phyloP scores from a whole-genome alignment of 2,329 filamentous ascomycete species.

The Fusarium abutilonis region DNA sequence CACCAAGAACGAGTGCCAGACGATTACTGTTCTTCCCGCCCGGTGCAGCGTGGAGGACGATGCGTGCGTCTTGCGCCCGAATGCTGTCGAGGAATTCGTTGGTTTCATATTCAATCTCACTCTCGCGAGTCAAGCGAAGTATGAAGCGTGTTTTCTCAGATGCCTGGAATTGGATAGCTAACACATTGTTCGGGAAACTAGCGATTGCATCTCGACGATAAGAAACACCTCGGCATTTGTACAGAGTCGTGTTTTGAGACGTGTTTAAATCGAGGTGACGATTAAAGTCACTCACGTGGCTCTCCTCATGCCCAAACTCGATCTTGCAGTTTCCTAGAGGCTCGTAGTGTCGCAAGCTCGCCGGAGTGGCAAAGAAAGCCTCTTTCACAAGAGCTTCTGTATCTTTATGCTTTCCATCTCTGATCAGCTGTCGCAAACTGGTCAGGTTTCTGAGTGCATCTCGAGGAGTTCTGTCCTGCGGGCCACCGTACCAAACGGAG shows the following conservation, averaged over 20 bases:
- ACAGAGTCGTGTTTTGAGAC: conserved; percentile 52
- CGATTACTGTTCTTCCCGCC: conserved; percentile 38
- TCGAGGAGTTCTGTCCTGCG: conserved; percentile 55
- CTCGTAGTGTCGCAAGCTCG: conserved; percentile 46
- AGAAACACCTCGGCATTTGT: conserved; percentile 47
- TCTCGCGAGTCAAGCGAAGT: conserved; percentile 39
- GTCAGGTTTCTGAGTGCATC: conserved; percentile 34
- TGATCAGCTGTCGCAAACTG: conserved; percentile 37
- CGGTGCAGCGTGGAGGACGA: conserved; percentile 34
- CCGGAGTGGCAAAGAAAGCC: conserved; percentile 42
- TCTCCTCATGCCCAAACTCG: conserved; percentile 50
- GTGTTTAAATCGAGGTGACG: conserved; percentile 53
- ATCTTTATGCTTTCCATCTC: conserved; percentile 37
- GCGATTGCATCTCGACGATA: conserved; percentile 53
- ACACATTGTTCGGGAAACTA: conserved; percentile 54
- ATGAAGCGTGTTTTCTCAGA: conserved; percentile 38
- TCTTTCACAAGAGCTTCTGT: conserved; percentile 39
- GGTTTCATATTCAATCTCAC: conserved; percentile 39
- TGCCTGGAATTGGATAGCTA: conserved; percentile 42
- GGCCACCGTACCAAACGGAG: conserved; percentile 58
- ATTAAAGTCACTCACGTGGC: conserved; percentile 47
- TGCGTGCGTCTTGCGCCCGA: conserved; percentile 25
- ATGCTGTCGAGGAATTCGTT: conserved; percentile 44
- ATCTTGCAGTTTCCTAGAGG: conserved; percentile 50
- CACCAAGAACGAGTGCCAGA: conserved; percentile 28